phyloP scores from a whole-genome alignment of 441 rosid genomes.

The Gossypium schwendimanii region DNA sequence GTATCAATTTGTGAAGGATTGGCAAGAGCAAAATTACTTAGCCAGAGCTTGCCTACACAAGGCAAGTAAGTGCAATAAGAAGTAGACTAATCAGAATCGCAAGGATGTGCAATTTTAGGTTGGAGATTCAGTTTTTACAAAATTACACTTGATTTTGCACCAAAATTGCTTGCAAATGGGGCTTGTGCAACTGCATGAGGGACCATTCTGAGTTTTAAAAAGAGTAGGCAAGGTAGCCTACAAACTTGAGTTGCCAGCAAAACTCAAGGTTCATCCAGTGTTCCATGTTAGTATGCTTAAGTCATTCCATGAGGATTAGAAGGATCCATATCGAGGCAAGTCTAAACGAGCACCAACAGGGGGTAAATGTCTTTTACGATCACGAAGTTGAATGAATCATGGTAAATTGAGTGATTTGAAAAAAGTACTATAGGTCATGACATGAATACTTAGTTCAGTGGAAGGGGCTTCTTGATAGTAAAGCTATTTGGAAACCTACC shows the following conservation, averaged over 20 bases:
- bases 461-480: not conserved
- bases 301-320: not conserved
- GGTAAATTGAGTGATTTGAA: not conserved
- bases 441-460: not conserved
- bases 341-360: not conserved
- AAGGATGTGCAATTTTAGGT: not conserved
- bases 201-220: not conserved
- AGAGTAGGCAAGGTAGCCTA: not conserved
- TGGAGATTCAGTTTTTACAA: not conserved
- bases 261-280: not conserved
- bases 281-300: not conserved
- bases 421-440: not conserved
- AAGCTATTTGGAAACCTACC: not conserved
- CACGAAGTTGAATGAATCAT: not conserved
- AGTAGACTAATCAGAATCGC: not conserved
- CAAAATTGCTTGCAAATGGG: not conserved
- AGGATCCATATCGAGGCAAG: not conserved
- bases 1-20: not conserved
- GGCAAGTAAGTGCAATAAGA: not conserved
- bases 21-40: not conserved
- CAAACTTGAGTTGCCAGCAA: not conserved
- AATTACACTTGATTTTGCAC: not conserved
- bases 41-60: not conserved
- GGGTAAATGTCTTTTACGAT: not conserved
- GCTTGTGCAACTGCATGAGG: not conserved